phyloP scores from a whole-genome alignment of 179 eudicot species.

The Corrigiola litoralis region DNA sequence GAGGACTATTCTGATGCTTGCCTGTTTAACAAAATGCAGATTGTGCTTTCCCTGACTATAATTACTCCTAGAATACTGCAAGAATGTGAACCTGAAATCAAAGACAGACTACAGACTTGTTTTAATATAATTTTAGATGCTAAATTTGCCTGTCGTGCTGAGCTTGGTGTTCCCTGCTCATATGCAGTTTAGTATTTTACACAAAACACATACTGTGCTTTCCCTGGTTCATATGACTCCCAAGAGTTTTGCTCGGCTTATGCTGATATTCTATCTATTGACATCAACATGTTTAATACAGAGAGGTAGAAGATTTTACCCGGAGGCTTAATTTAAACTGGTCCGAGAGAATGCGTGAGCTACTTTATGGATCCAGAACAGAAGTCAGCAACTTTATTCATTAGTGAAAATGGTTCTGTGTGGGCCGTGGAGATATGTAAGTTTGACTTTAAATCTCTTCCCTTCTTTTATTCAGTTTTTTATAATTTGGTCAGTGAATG shows the following conservation, averaged over 20 bases:
- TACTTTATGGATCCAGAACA: constrained; percentile 53
- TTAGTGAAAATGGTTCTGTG: constrained; percentile 34
- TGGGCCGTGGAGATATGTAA: constrained; percentile 42
- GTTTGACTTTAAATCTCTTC: constrained; percentile 23
- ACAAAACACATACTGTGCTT: neutral
- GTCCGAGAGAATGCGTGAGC: constrained; percentile 73
- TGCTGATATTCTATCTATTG: neutral
- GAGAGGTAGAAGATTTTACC: constrained; percentile 84
- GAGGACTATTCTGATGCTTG: no score
- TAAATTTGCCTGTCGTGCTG: no score
- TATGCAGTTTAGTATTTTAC: neutral
- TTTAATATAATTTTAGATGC: no score
- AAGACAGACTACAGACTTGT: no score
- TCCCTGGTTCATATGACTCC: neutral
- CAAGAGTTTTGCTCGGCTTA: neutral
- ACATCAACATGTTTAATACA: constrained; percentile 23
- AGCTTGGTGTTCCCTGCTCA: neutral
- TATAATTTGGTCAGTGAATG: no score
- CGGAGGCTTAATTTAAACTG: constrained; percentile 71
- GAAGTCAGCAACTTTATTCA: constrained; percentile 38
- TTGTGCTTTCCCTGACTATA: no score
- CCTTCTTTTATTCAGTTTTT: neutral
- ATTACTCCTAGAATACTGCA: no score
- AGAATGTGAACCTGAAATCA: no score
- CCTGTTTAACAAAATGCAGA: no score